Evolutionary conservation across 108 stramenopile species (phyloP).

Genomic region (Skeletonema grethae): DNA sequence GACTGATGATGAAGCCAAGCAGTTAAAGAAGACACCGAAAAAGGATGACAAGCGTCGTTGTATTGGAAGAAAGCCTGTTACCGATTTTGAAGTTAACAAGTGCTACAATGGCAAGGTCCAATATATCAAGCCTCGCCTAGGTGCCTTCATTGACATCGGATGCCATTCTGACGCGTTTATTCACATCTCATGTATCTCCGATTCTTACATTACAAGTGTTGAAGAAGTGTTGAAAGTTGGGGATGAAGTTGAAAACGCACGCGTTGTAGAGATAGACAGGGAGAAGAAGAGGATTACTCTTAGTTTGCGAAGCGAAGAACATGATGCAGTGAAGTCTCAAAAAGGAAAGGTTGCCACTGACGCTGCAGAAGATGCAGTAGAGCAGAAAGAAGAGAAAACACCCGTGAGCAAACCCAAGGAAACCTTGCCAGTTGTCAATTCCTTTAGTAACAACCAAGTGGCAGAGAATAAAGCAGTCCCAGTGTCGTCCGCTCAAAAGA

Average conservation of each 20-base stretch:
- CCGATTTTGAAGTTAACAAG: conserved; percentile 74
- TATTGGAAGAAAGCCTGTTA: conserved; percentile 85
- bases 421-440: neutral
- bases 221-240: conserved; percentile 61
- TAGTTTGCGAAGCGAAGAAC: conserved; percentile 69
- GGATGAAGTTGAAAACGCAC: conserved; percentile 56
- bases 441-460: neutral
- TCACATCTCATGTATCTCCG: conserved; percentile 77
- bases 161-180: conserved; percentile 89
- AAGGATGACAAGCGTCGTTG: conserved; percentile 70
- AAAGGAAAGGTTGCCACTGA: conserved; percentile 36
- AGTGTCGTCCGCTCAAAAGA: neutral
- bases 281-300: conserved; percentile 73
- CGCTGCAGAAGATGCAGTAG: conserved; percentile 22
- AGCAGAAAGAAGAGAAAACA: conserved; percentile 22
- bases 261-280: conserved; percentile 78
- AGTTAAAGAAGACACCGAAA: conserved; percentile 23
- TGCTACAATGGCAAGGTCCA: conserved; percentile 69
- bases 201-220: conserved; percentile 70
- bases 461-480: conserved; percentile 1
- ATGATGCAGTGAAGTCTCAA: conserved; percentile 54
- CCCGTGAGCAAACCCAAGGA: conserved; percentile 11
- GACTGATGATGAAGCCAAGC: neutral
- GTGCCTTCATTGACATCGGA: conserved; percentile 87
- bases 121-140: conserved; percentile 80